A percentile compares a stretch with the other conserved stretches of the same genome.
phyloP scores from a whole-genome alignment of 2,329 filamentous ascomycete species.

The Epichloe hybrida region DNA sequence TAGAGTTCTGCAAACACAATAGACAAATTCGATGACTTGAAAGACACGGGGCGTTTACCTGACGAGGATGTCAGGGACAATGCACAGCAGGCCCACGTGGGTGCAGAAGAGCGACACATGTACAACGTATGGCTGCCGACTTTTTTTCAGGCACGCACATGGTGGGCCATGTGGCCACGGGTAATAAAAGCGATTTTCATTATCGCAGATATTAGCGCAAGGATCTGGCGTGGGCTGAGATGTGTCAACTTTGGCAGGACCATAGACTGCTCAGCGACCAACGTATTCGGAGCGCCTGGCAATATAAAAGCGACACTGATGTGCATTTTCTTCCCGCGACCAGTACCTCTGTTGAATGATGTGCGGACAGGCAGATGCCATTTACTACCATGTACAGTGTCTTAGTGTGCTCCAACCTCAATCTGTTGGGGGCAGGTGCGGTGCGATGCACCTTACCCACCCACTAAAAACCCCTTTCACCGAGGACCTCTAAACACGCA shows the following conservation, averaged over 20 bases:
- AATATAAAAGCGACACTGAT: neutral
- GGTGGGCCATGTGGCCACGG: neutral
- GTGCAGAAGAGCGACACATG: neutral
- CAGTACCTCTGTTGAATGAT: no score
- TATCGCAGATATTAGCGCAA: neutral
- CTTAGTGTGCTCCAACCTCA: no score
- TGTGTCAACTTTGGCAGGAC: neutral
- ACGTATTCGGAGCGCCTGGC: no score
- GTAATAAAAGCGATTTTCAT: neutral
- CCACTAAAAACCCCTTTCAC: no score
- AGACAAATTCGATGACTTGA: no score
- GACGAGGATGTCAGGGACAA: neutral
- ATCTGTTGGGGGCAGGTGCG: no score
- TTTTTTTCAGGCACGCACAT: no score
- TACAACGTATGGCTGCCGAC: neutral
- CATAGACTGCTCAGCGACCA: neutral
- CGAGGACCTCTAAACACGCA: no score
- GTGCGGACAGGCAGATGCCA: neutral
- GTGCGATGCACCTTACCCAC: no score
- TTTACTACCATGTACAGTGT: no score
- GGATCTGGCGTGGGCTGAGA: neutral
- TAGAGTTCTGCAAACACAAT: conserved; percentile 9
- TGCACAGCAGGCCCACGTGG: neutral
- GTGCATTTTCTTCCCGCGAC: no score
- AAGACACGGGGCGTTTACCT: no score